phyloP scores from a whole-genome alignment of 768 basidiomycete species.

The Rickenella mellea region DNA sequence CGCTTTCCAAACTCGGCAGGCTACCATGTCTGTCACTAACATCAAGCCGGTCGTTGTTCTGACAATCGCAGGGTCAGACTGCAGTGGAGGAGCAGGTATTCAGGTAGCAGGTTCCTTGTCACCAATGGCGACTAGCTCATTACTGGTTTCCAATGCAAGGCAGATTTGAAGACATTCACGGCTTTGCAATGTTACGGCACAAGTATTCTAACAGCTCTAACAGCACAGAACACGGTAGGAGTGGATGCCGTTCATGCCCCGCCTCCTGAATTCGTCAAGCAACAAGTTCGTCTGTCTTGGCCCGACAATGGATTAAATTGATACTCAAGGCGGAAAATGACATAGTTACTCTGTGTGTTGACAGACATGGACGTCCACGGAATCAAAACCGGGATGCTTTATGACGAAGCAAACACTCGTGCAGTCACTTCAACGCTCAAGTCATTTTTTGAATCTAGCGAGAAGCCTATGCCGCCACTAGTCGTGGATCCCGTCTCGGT shows the following conservation, averaged over 20 bases:
- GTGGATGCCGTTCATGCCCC: constrained; percentile 66
- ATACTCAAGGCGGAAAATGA: constrained; percentile 1
- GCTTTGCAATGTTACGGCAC: constrained; percentile 73
- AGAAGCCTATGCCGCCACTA: constrained; percentile 34
- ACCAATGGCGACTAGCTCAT: not conserved
- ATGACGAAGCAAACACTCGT: constrained; percentile 41
- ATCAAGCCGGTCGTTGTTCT: constrained; percentile 30
- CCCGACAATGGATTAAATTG: not conserved
- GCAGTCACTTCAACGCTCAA: constrained; percentile 44
- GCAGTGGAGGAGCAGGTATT: constrained; percentile 83
- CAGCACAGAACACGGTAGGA: constrained; percentile 82
- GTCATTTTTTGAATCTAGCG: constrained; percentile 21
- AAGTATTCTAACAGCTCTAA: constrained; percentile 76
- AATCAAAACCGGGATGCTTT: constrained; percentile 90
- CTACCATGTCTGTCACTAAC: not conserved
- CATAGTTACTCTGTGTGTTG: constrained; percentile 59
- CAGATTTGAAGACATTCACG: constrained; percentile 80
- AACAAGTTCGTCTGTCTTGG: constrained; percentile 48
- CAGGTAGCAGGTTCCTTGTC: constrained; percentile 39
- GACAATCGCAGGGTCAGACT: constrained; percentile 77
- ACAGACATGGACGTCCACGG: constrained; percentile 61
- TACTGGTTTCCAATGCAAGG: constrained; percentile 30
- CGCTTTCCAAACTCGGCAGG: not conserved
- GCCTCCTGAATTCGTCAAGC: constrained; percentile 59
- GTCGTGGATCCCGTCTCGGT: constrained; percentile 89